Evolutionary conservation across 805 yeast genomes (phyloP).

Genomic region (Saccharomycopsis capsularis): DNA sequence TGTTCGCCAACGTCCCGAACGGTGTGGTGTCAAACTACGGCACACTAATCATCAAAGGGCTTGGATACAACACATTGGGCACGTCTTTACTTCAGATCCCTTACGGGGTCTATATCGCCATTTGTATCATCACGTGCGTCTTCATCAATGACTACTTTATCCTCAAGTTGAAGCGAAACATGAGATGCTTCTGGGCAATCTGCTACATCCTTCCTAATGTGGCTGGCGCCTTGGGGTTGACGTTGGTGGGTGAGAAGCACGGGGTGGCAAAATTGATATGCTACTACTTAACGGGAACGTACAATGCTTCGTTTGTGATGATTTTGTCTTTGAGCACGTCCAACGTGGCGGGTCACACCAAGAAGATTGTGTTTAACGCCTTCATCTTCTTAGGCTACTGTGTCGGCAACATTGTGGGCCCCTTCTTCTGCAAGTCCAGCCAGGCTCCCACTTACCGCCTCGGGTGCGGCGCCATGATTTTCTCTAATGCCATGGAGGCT

Average conservation of each 20-base stretch:
- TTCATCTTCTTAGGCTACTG: conserved; percentile 56
- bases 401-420: conserved; percentile 50
- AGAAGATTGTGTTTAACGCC: conserved; percentile 46
- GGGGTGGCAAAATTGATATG: conserved; percentile 24
- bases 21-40: conserved; percentile 31
- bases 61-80: conserved; percentile 35
- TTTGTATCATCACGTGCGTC: conserved; percentile 27
- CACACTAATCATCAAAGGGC: conserved; percentile 28
- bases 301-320: conserved; percentile 34
- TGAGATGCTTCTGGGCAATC: conserved; percentile 30
- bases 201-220: conserved; percentile 26
- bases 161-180: conserved; percentile 37
- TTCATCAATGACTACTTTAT: conserved; percentile 54
- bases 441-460: conserved; percentile 40
- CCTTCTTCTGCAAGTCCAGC: conserved; percentile 38
- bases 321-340: conserved; percentile 35
- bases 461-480: conserved; percentile 38
- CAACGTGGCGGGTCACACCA: conserved; percentile 52
- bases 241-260: conserved; percentile 35
- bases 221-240: conserved; percentile 37
- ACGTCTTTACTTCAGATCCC: conserved; percentile 42
- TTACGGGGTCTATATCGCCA: conserved; percentile 32
- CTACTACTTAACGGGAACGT: conserved; percentile 27
- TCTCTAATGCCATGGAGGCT: conserved; percentile 6
- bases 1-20: conserved; percentile 30